phyloP scores from a whole-genome alignment of 495 filamentous ascomycete genomes.

The Podospora pseudocomata region DNA sequence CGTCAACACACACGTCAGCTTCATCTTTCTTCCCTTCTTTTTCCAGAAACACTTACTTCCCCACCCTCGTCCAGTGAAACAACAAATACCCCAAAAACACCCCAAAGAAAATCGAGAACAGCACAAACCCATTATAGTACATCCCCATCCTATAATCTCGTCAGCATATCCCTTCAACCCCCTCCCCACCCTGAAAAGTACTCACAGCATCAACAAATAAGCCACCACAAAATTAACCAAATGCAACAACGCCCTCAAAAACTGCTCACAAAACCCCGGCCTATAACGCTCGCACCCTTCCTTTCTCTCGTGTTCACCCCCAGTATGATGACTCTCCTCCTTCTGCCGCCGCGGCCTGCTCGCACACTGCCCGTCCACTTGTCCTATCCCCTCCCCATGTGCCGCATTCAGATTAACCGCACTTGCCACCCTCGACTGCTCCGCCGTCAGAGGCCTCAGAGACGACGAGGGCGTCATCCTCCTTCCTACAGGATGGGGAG shows the following conservation, averaged over 20 bases:
- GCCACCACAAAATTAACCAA: background rate
- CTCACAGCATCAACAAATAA: constrained; percentile 10
- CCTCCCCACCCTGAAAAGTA: background rate
- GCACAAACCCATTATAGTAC: constrained; percentile 7
- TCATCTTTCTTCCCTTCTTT: background rate
- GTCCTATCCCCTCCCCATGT: background rate
- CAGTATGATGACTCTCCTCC: background rate
- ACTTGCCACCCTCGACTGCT: background rate
- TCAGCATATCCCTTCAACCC: background rate
- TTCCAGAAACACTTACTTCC: background rate
- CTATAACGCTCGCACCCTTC: background rate
- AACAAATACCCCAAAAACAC: constrained; percentile 5
- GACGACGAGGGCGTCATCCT: background rate
- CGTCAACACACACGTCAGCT: background rate
- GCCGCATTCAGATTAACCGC: too few species aligned
- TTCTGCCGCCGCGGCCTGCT: background rate
- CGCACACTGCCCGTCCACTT: background rate
- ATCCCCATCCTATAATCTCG: background rate
- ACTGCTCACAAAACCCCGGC: background rate
- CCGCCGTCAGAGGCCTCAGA: background rate
- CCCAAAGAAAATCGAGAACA: constrained; percentile 3
- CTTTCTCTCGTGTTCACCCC: background rate
- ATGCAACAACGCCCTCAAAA: background rate
- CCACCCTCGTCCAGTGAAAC: constrained; percentile 1
- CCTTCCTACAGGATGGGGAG: background rate